phyloP scores from a whole-genome alignment of 1,139 yeast genomes.

The Zygosaccharomyces sapae region DNA sequence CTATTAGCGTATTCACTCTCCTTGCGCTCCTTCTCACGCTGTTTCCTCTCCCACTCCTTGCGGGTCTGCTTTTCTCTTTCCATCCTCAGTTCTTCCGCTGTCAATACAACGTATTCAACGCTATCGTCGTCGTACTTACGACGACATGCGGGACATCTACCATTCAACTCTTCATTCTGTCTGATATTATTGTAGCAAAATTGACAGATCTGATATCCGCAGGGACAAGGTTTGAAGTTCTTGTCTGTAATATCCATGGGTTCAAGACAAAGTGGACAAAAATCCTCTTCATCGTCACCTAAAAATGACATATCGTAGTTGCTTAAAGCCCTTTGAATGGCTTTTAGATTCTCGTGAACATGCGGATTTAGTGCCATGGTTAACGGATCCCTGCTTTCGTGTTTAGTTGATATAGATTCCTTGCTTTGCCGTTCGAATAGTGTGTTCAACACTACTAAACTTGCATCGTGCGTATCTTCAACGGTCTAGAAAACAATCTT shows the following conservation, averaged over 20 bases:
- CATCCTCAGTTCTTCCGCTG: slow-evolving; percentile 77
- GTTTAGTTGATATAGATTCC: too few relatives aligned
- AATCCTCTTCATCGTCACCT: slow-evolving; percentile 38
- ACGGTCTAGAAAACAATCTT: not conserved
- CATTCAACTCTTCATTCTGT: slow-evolving; percentile 90
- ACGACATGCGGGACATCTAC: slow-evolving; percentile 97
- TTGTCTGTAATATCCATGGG: slow-evolving; percentile 96
- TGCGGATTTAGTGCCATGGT: slow-evolving; percentile 28
- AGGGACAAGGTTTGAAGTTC: slow-evolving; percentile 97
- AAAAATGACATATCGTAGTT: slow-evolving; percentile 35
- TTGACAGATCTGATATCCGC: slow-evolving; percentile 98
- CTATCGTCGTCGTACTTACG: slow-evolving; percentile 88
- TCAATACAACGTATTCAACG: slow-evolving; percentile 78
- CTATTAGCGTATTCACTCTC: slow-evolving; percentile 86
- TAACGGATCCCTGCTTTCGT: too few relatives aligned
- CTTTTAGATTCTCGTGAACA: slow-evolving; percentile 29
- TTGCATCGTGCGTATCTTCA: too few relatives aligned
- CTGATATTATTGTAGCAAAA: slow-evolving; percentile 96
- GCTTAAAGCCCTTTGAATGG: slow-evolving; percentile 30
- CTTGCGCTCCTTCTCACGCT: slow-evolving; percentile 84
- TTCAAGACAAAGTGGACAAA: slow-evolving; percentile 88
- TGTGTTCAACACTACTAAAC: too few relatives aligned
- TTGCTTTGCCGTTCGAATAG: too few relatives aligned
- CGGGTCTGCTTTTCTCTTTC: slow-evolving; percentile 78
- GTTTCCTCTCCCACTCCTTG: slow-evolving; percentile 81